Evolutionary conservation across 1,139 yeast species (phyloP).

Genomic region (Yamadazyma membranifaciens): DNA sequence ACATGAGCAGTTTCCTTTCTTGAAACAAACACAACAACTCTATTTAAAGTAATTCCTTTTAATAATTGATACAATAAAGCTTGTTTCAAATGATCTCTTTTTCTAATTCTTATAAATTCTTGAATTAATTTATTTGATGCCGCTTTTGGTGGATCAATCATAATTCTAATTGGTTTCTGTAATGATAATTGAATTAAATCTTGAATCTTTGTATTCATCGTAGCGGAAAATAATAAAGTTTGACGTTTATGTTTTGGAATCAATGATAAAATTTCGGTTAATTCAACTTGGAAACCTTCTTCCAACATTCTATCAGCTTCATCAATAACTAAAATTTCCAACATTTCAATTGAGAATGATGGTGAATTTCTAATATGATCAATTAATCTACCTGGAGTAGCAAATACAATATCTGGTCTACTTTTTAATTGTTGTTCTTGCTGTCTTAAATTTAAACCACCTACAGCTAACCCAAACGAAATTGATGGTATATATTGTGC

Average conservation of each 20-base stretch:
- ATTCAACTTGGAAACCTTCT: constrained; percentile 95
- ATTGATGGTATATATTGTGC: constrained; percentile 74
- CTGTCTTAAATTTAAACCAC: constrained; percentile 91
- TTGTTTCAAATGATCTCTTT: constrained; percentile 80
- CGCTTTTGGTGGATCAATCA: constrained; percentile 95
- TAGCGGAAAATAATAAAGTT: constrained; percentile 91
- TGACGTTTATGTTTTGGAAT: constrained; percentile 87
- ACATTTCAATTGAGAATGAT: constrained; percentile 83
- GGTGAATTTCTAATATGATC: constrained; percentile 96
- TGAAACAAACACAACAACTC: constrained; percentile 87
- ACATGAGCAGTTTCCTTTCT: constrained; percentile 89
- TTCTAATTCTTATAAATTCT: constrained; percentile 92
- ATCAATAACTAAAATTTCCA: constrained; percentile 90
- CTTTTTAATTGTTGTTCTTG: constrained; percentile 92
- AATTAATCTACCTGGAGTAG: constrained; percentile 96
- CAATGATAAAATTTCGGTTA: constrained; percentile 82
- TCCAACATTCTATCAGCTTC: constrained; percentile 99
- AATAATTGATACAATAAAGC: constrained; percentile 75
- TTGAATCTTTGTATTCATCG: constrained; percentile 93
- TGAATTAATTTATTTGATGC: constrained; percentile 85
- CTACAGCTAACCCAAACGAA: constrained; percentile 90
- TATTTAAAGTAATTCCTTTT: constrained; percentile 62
- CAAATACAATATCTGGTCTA: constrained; percentile 94
- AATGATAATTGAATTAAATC: constrained; percentile 84
- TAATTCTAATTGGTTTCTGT: constrained; percentile 85